Base-by-base conservation (phyloP, 1,284 basidiomycete species). In the Ceratorhiza oryzae-sativae region DNA sequence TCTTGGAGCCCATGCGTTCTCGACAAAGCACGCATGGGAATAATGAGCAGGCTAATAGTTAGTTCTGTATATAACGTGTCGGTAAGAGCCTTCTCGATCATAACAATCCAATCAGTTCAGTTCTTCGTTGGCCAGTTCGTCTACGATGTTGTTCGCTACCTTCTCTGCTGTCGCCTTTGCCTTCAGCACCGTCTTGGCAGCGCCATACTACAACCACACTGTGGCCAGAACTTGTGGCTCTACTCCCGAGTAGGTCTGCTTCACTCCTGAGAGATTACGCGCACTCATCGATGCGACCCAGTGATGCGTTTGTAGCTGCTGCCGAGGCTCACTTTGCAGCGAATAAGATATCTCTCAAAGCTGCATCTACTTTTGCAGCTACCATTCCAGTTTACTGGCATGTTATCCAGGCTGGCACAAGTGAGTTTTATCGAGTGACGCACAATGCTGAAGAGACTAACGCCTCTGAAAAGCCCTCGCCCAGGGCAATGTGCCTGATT, bases 271-370 rank as follows among this genome's bases (percentile, higher is more conserved):
- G 13, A 8, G 30, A 23, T n/a, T 12, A 2, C 23, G 39, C 3
- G 42, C 13, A 5, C 45, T 71, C 9, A 59, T 36, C n/a, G 13
- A 42, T 34, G 25, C 4, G 34, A 46, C 39, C 12, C 8, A 71
- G 67, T 45, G 67, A 41, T 20, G 67, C 56, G 27, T 49, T 71
- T 15, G 51, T 71, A 9, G 73, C 73, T 27, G 42, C 56, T 20
- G 68, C 70, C 32, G 73, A 73, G 78, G 79, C 79, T 30, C 81
- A 84, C 77, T 86, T 85, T 71, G 65, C 71, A 51, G 58, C 61
- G 23, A 32, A 63, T 71, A 45, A 67, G 41, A 48, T 59, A 30
- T 65, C 68, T 53, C 48, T 41, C 30, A 65, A 49, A 59, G 60
- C 58, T 20, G 61, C 45, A n/a, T 30, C 34, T 60, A 58, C 72